Evolutionary conservation across 306 rosid species (phyloP).

Genomic region (Fragaria vesca): DNA sequence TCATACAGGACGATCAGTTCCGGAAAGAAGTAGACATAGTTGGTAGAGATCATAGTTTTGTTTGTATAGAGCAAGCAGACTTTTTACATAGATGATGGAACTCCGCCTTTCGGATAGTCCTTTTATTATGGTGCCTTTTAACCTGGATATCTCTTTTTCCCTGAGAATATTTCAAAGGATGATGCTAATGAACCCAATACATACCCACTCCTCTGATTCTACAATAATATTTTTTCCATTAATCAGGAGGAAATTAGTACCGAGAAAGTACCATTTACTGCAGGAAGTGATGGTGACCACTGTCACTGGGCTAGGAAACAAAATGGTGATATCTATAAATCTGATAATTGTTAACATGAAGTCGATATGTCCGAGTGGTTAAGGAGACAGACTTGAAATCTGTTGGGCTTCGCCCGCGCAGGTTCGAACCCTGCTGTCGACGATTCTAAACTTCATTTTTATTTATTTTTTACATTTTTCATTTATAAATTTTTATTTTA

Average conservation of each 20-base stretch:
- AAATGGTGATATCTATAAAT: background rate
- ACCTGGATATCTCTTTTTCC: background rate
- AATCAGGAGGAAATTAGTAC: background rate
- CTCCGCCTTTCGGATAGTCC: background rate
- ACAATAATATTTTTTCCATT: too few relatives aligned
- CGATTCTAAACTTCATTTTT: background rate
- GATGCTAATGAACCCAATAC: background rate
- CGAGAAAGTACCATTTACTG: background rate
- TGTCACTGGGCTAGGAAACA: background rate
- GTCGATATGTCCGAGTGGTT: constrained; percentile 81
- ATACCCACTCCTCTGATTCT: background rate
- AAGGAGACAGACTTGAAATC: constrained; percentile 84
- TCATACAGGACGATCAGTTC: constrained; percentile 2
- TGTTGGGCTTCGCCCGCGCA: constrained; percentile 78
- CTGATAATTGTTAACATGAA: fast-evolving
- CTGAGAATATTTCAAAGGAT: background rate
- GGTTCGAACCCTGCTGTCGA: constrained; percentile 81
- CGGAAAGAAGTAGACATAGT: constrained; percentile 9
- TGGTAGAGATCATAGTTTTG: constrained; percentile 1
- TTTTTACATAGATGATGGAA: background rate
- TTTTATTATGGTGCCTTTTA: background rate
- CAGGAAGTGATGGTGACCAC: background rate
- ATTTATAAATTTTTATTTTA: background rate
- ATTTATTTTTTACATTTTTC: background rate
- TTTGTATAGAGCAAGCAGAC: constrained; percentile 3